Conservation (phyloP, 257 asterid genomes). For the Perilla frutescens region DNA sequence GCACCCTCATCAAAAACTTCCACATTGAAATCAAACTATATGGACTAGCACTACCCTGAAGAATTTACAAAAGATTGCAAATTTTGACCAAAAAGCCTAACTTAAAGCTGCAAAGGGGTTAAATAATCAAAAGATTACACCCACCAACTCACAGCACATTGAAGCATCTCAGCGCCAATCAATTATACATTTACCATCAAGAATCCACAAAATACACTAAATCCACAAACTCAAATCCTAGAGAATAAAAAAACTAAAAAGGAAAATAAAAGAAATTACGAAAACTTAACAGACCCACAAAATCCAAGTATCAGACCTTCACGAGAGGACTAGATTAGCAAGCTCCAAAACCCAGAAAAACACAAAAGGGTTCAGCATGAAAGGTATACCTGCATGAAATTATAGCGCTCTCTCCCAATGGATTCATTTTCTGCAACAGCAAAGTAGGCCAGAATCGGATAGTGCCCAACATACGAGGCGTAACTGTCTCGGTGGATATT, state of each 20-base stretch:
- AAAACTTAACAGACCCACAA: slow-evolving; percentile 5
- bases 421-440: slow-evolving; percentile 98
- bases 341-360: neutral
- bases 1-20: neutral
- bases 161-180: slow-evolving; percentile 13
- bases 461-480: slow-evolving; percentile 91
- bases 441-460: slow-evolving; percentile 84
- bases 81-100: neutral
- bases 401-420: slow-evolving; percentile 96
- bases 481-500: slow-evolving; percentile 91
- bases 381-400: slow-evolving; percentile 84
- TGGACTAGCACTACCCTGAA: neutral
- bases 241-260: neutral
- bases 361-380: slow-evolving; percentile 12
- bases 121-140: neutral
- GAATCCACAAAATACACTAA: neutral
- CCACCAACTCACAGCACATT: neutral
- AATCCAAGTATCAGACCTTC: neutral
- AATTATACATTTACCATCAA: neutral
- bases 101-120: neutral
- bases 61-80: neutral
- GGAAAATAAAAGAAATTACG: neutral
- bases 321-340: neutral
- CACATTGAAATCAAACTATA: neutral
- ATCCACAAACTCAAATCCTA: neutral